Conservation (phyloP, 192 early-diverging fungal genomes). For the Funneliformis geosporum region DNA sequence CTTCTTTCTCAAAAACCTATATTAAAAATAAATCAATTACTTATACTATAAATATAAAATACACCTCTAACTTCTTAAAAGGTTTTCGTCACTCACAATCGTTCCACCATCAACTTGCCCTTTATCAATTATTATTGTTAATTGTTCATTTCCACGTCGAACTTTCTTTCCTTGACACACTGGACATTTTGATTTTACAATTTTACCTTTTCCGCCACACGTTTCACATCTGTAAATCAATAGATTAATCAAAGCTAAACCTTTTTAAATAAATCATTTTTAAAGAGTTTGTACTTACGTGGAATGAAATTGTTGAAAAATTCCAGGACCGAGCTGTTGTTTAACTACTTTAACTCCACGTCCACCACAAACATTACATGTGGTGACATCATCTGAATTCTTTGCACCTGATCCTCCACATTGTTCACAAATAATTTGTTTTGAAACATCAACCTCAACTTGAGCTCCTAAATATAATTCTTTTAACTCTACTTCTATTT, state of each 20-base stretch:
- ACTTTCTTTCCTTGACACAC: constrained; percentile 87
- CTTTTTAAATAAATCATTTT: background rate
- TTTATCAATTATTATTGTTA: constrained; percentile 77
- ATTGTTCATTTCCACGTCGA: constrained; percentile 74
- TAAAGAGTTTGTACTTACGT: constrained; percentile 42
- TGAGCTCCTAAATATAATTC: constrained; percentile 86
- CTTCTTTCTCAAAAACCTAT: constrained; percentile 80
- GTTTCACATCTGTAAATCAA: constrained; percentile 65
- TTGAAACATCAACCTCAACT: constrained; percentile 90
- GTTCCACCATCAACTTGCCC: constrained; percentile 81
- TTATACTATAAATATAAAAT: background rate
- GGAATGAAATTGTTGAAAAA: constrained; percentile 93
- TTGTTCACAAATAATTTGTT: constrained; percentile 89
- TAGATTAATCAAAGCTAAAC: constrained; percentile 17
- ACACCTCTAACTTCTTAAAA: background rate
- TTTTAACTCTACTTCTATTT: constrained; percentile 82
- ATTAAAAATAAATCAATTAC: background rate
- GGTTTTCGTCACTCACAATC: background rate
- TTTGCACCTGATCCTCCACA: constrained; percentile 94
- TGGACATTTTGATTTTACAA: constrained; percentile 75
- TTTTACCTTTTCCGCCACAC: constrained; percentile 91
- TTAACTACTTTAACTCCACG: constrained; percentile 77
- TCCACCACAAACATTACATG: constrained; percentile 79
- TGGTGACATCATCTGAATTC: constrained; percentile 78
- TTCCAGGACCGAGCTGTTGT: constrained; percentile 88